Evolutionary conservation across 2,329 filamentous ascomycete species (phyloP).

Genomic region (Paraconiothyrium brasiliense): DNA sequence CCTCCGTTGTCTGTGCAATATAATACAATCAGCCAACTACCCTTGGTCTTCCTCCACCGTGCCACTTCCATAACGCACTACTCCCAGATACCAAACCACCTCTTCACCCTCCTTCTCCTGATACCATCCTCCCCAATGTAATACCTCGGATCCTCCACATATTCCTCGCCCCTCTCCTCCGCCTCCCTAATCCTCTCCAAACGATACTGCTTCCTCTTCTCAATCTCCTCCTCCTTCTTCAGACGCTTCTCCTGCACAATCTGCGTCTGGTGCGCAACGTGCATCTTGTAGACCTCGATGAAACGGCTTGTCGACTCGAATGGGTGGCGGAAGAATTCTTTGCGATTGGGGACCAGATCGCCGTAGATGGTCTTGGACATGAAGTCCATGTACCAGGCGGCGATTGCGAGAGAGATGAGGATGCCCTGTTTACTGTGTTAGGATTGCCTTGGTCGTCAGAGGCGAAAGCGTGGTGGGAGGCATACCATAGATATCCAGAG

Average conservation of each 20-base stretch:
- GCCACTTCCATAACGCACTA: slow-evolving; percentile 23
- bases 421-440: slow-evolving; percentile 62
- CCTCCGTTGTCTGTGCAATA: not conserved
- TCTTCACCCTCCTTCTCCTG: slow-evolving; percentile 71
- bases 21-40: not conserved
- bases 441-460: not conserved
- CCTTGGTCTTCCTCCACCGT: not conserved
- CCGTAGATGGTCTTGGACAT: slow-evolving; percentile 79
- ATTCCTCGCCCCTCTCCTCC: slow-evolving; percentile 45
- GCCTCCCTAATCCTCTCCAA: slow-evolving; percentile 59
- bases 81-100: slow-evolving; percentile 83
- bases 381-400: slow-evolving; percentile 82
- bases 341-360: slow-evolving; percentile 77
- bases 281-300: slow-evolving; percentile 77
- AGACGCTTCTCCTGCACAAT: slow-evolving; percentile 76
- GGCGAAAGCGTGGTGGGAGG: slow-evolving; percentile 13
- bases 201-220: slow-evolving; percentile 85
- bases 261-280: slow-evolving; percentile 75
- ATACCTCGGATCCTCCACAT: slow-evolving; percentile 48
- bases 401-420: slow-evolving; percentile 73
- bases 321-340: slow-evolving; percentile 75
- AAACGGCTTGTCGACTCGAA: slow-evolving; percentile 71
- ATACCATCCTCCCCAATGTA: slow-evolving; percentile 52
- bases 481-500: slow-evolving; percentile 83
- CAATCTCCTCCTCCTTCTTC: slow-evolving; percentile 81